These are phyloP conservation scores for Candida cerambycidarum DNA, from an alignment of 805 yeast genomes.

Conservation along the genomic window DNA sequence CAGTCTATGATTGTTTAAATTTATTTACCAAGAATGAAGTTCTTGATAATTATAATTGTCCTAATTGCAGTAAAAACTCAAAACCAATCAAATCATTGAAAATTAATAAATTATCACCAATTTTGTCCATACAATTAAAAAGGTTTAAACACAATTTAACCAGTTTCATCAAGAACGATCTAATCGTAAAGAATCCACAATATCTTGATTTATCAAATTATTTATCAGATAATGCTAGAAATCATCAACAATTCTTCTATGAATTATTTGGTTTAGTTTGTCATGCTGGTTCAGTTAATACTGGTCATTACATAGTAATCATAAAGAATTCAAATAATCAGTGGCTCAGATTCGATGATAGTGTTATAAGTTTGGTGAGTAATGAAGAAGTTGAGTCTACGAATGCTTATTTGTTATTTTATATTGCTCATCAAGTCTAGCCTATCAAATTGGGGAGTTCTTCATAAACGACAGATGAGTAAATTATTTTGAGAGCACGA, in stretches of 20 bases:
- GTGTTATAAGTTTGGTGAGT: constrained; percentile 66
- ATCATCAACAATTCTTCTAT: constrained; percentile 44
- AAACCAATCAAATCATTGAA: constrained; percentile 69
- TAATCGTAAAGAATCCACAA: constrained; percentile 69
- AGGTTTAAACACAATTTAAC: constrained; percentile 63
- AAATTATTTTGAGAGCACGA: too few species aligned
- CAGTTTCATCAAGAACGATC: constrained; percentile 63
- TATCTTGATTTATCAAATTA: constrained; percentile 72
- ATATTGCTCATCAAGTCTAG: constrained; percentile 51
- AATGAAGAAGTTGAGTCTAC: constrained; percentile 65
- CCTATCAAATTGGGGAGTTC: neutral
- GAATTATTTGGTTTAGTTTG: constrained; percentile 86
- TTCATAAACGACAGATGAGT: too few species aligned
- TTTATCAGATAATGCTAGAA: constrained; percentile 34
- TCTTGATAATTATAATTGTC: constrained; percentile 74
- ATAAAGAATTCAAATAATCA: constrained; percentile 69
- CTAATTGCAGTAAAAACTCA: constrained; percentile 56
- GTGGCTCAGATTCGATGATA: constrained; percentile 94
- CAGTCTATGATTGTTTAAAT: constrained; percentile 63
- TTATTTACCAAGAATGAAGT: constrained; percentile 77
- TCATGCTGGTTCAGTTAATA: constrained; percentile 90
- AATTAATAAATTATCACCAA: constrained; percentile 69
- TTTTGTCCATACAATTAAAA: constrained; percentile 81
- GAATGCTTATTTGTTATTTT: constrained; percentile 79
- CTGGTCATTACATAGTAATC: constrained; percentile 90